Conservation (phyloP, 805 yeast species). For the Kurtzmaniella cleridarum region DNA sequence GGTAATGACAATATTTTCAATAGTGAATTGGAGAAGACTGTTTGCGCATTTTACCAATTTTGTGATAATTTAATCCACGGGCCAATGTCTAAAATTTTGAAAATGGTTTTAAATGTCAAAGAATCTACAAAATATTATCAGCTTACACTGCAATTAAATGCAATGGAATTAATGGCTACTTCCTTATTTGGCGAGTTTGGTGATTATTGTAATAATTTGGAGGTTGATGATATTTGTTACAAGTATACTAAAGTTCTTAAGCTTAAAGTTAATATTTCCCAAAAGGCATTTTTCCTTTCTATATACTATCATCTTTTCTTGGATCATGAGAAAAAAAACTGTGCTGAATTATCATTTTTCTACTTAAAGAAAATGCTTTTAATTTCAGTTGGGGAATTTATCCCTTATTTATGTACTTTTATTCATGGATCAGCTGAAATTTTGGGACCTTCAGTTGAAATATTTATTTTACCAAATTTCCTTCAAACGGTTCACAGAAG, state of each 20-base stretch:
- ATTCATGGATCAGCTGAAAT: constrained; percentile 10
- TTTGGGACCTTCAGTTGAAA: constrained; percentile 25
- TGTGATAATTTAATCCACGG: constrained; percentile 23
- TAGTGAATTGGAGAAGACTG: constrained; percentile 32
- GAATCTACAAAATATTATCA: constrained; percentile 25
- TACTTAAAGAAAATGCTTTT: constrained; percentile 24
- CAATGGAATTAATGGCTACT: constrained; percentile 24
- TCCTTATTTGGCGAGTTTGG: constrained; percentile 17
- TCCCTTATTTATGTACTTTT: constrained; percentile 19
- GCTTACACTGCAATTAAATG: constrained; percentile 23
- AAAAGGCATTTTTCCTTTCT: constrained; percentile 25
- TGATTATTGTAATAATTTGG: constrained; percentile 6
- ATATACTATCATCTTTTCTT: constrained; percentile 32
- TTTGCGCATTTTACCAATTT: constrained; percentile 21
- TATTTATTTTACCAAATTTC: constrained; percentile 21
- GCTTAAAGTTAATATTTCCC: constrained; percentile 12
- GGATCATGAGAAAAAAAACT: constrained; percentile 24
- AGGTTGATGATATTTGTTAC: constrained; percentile 2
- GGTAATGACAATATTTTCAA: constrained; percentile 28
- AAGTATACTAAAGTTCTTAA: constrained; percentile 4
- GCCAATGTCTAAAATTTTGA: constrained; percentile 25
- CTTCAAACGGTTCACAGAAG: constrained; percentile 31
- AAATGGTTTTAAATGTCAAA: constrained; percentile 30
- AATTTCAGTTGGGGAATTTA: constrained; percentile 16
- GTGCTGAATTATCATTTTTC: constrained; percentile 25